phyloP scores from a whole-genome alignment of 306 rosid species.

The Elaeagnus macrophylla region DNA sequence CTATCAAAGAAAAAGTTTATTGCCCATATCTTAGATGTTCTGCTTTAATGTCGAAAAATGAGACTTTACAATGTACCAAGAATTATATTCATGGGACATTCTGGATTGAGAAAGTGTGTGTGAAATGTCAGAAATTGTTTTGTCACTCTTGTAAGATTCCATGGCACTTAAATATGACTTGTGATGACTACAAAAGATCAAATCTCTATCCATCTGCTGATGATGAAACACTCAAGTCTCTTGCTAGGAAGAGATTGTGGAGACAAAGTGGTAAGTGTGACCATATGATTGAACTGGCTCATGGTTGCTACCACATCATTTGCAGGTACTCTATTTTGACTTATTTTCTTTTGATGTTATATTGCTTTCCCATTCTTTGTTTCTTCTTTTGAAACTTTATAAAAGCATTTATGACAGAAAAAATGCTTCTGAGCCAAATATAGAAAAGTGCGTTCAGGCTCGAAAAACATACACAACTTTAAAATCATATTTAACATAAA shows the following conservation, averaged over 20 bases:
- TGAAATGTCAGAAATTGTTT: constrained; percentile 52
- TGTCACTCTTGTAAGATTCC: constrained; percentile 68
- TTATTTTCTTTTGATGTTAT: neutral
- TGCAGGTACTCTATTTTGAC: constrained; percentile 84
- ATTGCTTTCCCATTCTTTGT: neutral
- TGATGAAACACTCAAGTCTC: constrained; percentile 53
- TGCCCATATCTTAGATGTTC: constrained; percentile 79
- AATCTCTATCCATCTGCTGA: constrained; percentile 41
- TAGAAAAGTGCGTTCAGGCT: too few species aligned
- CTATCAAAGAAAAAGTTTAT: constrained; percentile 47
- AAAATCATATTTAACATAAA: too few species aligned
- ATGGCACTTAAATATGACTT: constrained; percentile 54
- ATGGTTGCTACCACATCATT: constrained; percentile 86
- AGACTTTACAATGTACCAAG: constrained; percentile 39
- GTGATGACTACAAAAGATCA: constrained; percentile 29
- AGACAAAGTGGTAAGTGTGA: constrained; percentile 64
- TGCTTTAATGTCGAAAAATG: constrained; percentile 48
- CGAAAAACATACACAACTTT: too few species aligned
- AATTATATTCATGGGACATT: constrained; percentile 11
- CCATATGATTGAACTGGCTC: constrained; percentile 75
- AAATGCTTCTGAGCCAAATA: too few species aligned
- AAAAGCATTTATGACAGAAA: too few species aligned
- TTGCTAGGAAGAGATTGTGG: constrained; percentile 56
- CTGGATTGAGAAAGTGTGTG: constrained; percentile 52
- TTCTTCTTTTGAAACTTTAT: too few species aligned